A percentile compares a stretch with the other conserved stretches of the same genome.
Evolutionary conservation across 2,329 filamentous ascomycete genomes (phyloP).

Genomic region (Scopulariopsis brevicaulis): DNA sequence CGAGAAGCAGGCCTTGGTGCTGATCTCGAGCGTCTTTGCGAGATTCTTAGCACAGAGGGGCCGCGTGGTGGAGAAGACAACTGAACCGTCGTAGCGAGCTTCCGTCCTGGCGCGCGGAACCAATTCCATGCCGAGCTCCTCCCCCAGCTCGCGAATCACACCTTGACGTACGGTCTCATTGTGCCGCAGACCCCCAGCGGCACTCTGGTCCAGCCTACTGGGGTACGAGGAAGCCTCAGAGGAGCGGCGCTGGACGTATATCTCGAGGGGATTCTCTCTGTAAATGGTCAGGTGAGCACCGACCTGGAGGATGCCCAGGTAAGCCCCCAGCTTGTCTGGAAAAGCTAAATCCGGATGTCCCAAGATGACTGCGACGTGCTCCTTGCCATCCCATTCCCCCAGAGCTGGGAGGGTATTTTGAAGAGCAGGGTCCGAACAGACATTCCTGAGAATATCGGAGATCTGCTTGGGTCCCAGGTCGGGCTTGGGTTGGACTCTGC

Average conservation of each 20-base stretch:
- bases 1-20: constrained; percentile 59
- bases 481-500: background rate
- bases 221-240: constrained; percentile 61
- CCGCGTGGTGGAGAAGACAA: background rate
- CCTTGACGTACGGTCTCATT: constrained; percentile 55
- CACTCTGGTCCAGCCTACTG: constrained; percentile 67
- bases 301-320: constrained; percentile 19
- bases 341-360: background rate
- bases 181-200: constrained; percentile 64
- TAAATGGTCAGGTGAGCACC: constrained; percentile 18
- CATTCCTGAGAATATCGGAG: background rate
- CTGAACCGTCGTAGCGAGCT: background rate
- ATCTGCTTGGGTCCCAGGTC: background rate
- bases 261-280: constrained; percentile 20
- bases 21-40: constrained; percentile 18
- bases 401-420: background rate
- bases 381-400: background rate
- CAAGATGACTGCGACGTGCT: background rate
- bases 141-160: constrained; percentile 57
- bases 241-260: constrained; percentile 48
- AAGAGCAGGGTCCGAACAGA: background rate
- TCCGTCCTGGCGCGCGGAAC: no score
- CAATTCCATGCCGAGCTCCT: constrained; percentile 47
- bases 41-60: constrained; percentile 1
- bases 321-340: constrained; percentile 25